Conservation (phyloP, 495 filamentous ascomycete species). For the Hypomontagnella monticulosa region DNA sequence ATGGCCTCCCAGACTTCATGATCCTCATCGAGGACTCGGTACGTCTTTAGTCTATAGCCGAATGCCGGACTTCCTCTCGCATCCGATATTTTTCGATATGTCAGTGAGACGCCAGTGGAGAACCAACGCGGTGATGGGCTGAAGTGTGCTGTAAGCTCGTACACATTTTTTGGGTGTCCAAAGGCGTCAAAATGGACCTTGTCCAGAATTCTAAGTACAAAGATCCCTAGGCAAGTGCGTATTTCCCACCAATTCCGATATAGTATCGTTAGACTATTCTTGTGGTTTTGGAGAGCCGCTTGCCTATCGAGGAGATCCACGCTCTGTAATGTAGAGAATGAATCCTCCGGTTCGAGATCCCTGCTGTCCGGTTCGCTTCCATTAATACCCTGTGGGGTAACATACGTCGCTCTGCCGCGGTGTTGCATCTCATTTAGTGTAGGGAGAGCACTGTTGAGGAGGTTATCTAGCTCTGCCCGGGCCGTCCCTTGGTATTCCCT, state of each 20-base stretch:
- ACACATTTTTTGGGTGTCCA: neutral
- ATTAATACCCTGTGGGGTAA: neutral
- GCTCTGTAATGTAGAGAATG: neutral
- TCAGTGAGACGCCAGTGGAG: constrained; percentile 16
- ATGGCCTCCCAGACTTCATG: constrained; percentile 7
- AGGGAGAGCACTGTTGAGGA: neutral
- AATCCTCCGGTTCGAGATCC: neutral
- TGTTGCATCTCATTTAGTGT: constrained; percentile 4
- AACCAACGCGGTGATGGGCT: constrained; percentile 22
- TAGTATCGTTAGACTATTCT: neutral
- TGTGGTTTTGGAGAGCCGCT: neutral
- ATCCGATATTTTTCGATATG: constrained; percentile 12
- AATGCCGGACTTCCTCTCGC: constrained; percentile 15
- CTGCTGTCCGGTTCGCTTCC: neutral
- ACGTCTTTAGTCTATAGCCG: constrained; percentile 1
- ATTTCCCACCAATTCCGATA: neutral
- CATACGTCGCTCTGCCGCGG: neutral
- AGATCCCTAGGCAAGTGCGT: neutral
- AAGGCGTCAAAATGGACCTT: constrained; percentile 2
- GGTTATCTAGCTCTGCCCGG: constrained; percentile 10
- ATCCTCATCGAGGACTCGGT: constrained; percentile 4
- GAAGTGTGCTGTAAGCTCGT: constrained; percentile 17
- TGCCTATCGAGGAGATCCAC: neutral
- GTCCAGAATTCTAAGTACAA: neutral
- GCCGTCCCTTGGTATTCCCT: constrained; percentile 17